These are phyloP conservation scores for Excoecaria agallocha DNA, from an alignment of 345 rosid genomes.

Conservation along the genomic window DNA sequence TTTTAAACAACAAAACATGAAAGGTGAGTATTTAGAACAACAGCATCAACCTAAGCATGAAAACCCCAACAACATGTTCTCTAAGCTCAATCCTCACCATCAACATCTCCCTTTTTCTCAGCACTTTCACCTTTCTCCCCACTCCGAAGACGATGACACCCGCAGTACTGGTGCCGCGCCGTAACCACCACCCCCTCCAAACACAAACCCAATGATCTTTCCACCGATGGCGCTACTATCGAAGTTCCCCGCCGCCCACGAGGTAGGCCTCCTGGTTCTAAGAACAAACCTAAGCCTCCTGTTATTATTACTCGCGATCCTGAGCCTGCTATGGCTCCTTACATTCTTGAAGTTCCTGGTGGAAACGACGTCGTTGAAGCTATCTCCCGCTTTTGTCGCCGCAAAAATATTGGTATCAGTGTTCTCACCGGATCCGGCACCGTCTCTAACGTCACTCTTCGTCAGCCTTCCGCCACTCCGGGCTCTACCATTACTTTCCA, in stretches of 20 bases:
- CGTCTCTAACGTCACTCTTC: constrained; percentile 81
- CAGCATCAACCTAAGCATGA: constrained; percentile 25
- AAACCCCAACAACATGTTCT: constrained; percentile 45
- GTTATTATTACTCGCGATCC: constrained; percentile 58
- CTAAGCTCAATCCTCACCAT: constrained; percentile 49
- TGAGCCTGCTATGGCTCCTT: constrained; percentile 78
- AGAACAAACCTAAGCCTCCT: constrained; percentile 77
- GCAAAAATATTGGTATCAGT: constrained; percentile 57
- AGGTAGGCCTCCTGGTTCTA: constrained; percentile 90
- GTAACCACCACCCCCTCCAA: constrained; percentile 11
- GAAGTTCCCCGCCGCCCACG: constrained; percentile 78
- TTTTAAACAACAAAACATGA: constrained; percentile 35
- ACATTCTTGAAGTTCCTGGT: constrained; percentile 72
- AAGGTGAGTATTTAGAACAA: constrained; percentile 51
- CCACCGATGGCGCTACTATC: constrained; percentile 59
- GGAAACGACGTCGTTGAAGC: constrained; percentile 75
- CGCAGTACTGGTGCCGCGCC: constrained; percentile 8
- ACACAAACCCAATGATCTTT: constrained; percentile 6
- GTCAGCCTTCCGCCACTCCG: constrained; percentile 73
- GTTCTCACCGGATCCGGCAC: constrained; percentile 79
- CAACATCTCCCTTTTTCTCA: constrained; percentile 47
- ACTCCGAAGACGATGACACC: constrained; percentile 32
- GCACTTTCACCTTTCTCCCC: constrained; percentile 48
- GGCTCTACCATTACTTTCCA: constrained; percentile 80
- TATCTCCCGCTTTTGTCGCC: constrained; percentile 62